Conservation (phyloP, 1,139 yeast species). For the Hyphopichia burtonii region DNA sequence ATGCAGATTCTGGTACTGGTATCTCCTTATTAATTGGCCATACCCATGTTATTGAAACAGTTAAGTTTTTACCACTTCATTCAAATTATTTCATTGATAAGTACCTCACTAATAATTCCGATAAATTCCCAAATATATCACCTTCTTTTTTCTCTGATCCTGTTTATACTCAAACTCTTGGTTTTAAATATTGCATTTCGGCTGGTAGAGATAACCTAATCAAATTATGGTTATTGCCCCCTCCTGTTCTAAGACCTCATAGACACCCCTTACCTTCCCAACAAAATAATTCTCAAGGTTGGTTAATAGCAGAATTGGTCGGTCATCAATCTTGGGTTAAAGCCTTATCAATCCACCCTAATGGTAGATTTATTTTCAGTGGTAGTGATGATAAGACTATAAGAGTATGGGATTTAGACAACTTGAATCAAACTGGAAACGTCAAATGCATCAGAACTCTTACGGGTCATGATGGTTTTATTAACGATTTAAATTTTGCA, state of each 20-base stretch:
- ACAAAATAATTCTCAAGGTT: conserved; percentile 56
- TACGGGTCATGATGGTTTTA: conserved; percentile 71
- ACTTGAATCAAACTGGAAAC: conserved; percentile 41
- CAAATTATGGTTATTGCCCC: conserved; percentile 73
- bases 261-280: conserved; percentile 56
- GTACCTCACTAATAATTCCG: conserved; percentile 34
- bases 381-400: conserved; percentile 80
- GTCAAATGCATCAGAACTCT: conserved; percentile 52
- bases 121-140: conserved; percentile 36
- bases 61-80: conserved; percentile 60
- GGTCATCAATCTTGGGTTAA: conserved; percentile 94
- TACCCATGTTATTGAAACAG: conserved; percentile 78
- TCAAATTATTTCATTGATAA: conserved; percentile 53
- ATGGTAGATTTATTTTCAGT: conserved; percentile 67
- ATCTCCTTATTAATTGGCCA: conserved; percentile 72
- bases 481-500: conserved; percentile 67
- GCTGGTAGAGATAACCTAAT: conserved; percentile 81
- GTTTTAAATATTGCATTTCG: conserved; percentile 69
- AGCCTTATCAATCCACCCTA: conserved; percentile 68
- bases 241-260: conserved; percentile 55
- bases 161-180: conserved; percentile 35
- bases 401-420: conserved; percentile 72
- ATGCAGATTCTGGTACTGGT: conserved; percentile 66
- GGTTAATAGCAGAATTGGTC: conserved; percentile 49
- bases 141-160: conserved; percentile 26